A percentile compares a stretch with the other conserved stretches of the same genome.
Conservation (phyloP, 1,284 basidiomycete genomes). For the Cystobasidiaceae sp. region DNA sequence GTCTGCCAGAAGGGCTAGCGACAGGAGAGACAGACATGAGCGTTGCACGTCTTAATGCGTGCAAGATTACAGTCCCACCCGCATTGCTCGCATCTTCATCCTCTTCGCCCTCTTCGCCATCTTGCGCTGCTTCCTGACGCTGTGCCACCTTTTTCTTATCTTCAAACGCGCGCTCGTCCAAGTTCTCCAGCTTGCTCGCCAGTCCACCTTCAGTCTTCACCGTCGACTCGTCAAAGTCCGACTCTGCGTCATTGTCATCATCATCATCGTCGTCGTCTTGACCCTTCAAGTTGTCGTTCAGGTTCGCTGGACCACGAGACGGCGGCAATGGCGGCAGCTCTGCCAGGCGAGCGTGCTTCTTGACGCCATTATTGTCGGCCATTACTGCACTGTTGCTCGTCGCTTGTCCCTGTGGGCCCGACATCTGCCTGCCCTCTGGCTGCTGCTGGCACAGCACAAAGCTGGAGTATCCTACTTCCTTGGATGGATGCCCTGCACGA, state of each 20-base stretch:
- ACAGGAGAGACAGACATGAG: too few species aligned
- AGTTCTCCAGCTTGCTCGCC: slow-evolving; percentile 14
- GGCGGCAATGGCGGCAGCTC: slow-evolving; percentile 7
- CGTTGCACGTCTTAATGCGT: too few species aligned
- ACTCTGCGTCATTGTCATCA: slow-evolving; percentile 14
- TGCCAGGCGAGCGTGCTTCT: slow-evolving; percentile 18
- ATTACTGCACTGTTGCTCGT: too few species aligned
- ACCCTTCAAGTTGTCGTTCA: slow-evolving; percentile 9
- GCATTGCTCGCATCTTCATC: slow-evolving; percentile 9
- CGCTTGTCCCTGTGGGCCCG: too few species aligned
- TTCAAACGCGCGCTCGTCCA: slow-evolving; percentile 40
- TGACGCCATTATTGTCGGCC: too few species aligned
- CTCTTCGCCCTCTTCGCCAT: slow-evolving; percentile 26
- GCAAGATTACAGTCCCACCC: too few species aligned
- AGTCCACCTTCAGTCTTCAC: slow-evolving; percentile 17
- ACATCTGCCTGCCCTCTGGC: too few species aligned
- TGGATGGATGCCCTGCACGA: too few species aligned
- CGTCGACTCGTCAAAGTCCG: slow-evolving; percentile 18
- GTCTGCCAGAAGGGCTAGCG: slow-evolving; percentile 51
- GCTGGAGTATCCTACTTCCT: too few species aligned
- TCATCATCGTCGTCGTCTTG: slow-evolving; percentile 16
- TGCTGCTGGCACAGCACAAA: too few species aligned
- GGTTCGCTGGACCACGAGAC: not conserved
- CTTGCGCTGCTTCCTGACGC: not conserved
- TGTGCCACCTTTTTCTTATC: slow-evolving; percentile 36